These are phyloP conservation scores for Metahyphopichia silvanorum DNA, from an alignment of 805 yeast genomes.

Conservation along the genomic window DNA sequence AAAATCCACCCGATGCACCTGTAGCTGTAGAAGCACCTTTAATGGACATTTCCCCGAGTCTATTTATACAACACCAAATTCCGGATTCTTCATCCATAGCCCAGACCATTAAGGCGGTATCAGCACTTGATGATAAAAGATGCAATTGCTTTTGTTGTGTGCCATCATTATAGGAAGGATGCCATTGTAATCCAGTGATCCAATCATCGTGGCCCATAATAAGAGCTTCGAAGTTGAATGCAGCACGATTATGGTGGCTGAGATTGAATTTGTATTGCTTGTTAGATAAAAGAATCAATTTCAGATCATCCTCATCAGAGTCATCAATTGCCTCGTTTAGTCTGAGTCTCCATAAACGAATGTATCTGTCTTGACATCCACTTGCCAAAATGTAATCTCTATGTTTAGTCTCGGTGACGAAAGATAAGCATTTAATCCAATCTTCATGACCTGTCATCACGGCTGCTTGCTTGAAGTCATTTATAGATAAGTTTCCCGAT, in stretches of 20 bases:
- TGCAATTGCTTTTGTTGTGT: slow-evolving; percentile 37
- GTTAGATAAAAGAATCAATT: slow-evolving; percentile 58
- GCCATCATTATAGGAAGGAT: slow-evolving; percentile 33
- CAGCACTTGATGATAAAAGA: slow-evolving; percentile 84
- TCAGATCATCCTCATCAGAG: slow-evolving; percentile 51
- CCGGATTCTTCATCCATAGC: slow-evolving; percentile 83
- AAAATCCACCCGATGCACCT: slow-evolving; percentile 77
- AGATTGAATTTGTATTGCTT: slow-evolving; percentile 63
- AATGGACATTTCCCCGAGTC: slow-evolving; percentile 89
- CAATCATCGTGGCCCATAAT: slow-evolving; percentile 99
- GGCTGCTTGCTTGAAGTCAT: slow-evolving; percentile 40
- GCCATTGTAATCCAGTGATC: slow-evolving; percentile 87
- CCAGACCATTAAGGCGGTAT: slow-evolving; percentile 93
- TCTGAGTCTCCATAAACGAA: slow-evolving; percentile 81
- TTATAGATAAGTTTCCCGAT: slow-evolving; percentile 6
- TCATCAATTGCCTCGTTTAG: slow-evolving; percentile 54
- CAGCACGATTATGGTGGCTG: slow-evolving; percentile 38
- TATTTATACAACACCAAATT: slow-evolving; percentile 77
- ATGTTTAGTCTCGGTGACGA: slow-evolving; percentile 45
- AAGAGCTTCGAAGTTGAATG: slow-evolving; percentile 83
- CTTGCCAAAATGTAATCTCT: slow-evolving; percentile 70
- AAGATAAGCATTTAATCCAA: slow-evolving; percentile 80
- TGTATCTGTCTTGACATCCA: slow-evolving; percentile 91
- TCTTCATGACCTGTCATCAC: slow-evolving; percentile 88
- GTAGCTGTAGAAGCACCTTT: slow-evolving; percentile 99